These are phyloP conservation scores for Quercus berberidifolia DNA, from an alignment of 306 rosid genomes.

Conservation along the genomic window DNA sequence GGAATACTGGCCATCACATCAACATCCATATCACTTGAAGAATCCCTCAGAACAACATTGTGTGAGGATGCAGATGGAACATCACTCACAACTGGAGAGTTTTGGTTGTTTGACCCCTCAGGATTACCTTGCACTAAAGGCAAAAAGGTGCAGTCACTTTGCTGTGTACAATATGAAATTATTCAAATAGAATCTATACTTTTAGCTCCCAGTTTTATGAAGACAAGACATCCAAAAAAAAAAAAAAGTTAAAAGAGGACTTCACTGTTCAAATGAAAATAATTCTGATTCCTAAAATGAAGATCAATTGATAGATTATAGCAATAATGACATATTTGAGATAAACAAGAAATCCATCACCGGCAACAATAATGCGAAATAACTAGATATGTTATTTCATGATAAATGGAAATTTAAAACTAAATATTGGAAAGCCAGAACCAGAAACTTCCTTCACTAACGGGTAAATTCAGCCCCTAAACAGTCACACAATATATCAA, in stretches of 20 bases:
- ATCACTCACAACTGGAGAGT: conserved; percentile 25
- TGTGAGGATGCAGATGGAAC: conserved; percentile 39
- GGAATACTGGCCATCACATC: conserved; percentile 58
- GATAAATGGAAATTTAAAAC: background rate
- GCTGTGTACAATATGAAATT: background rate
- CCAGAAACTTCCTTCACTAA: background rate
- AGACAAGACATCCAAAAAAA: background rate
- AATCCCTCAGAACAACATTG: conserved; percentile 35
- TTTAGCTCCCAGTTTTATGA: background rate
- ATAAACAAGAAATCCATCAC: background rate
- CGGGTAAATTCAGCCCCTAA: background rate
- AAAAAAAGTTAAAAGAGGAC: background rate
- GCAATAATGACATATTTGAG: background rate
- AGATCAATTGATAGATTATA: background rate
- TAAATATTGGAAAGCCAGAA: background rate
- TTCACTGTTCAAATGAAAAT: background rate
- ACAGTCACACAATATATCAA: background rate
- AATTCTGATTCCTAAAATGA: background rate
- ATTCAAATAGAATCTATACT: background rate
- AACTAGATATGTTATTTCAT: background rate
- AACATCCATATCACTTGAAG: conserved; percentile 48
- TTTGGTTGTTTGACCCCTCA: conserved; percentile 40
- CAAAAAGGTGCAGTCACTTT: conserved; percentile 14
- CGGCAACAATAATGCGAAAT: background rate
- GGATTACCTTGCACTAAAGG: conserved; percentile 27